These are phyloP conservation scores for Ganoderma lucidum DNA, from an alignment of 1,284 basidiomycete genomes.

Conservation along the genomic window DNA sequence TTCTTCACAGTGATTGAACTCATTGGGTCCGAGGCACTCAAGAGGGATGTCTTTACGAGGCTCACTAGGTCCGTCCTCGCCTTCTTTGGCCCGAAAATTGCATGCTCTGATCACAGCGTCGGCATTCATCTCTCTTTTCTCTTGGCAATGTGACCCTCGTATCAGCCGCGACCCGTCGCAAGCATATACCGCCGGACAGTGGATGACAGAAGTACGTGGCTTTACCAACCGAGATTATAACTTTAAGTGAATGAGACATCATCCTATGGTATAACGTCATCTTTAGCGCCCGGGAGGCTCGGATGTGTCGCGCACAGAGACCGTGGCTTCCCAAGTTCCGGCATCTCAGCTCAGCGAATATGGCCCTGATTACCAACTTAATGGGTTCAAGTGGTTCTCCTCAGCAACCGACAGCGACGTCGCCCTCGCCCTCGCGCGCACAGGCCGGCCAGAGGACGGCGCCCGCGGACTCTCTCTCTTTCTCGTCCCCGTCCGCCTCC, in stretches of 20 bases:
- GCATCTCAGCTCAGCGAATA: conserved; percentile 42
- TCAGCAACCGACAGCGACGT: conserved; percentile 82
- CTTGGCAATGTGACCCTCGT: not conserved
- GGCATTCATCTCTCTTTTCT: not conserved
- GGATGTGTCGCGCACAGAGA: conserved; percentile 82
- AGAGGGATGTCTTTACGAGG: conserved; percentile 60
- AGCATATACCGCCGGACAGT: conserved; percentile 82
- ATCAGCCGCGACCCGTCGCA: conserved; percentile 64
- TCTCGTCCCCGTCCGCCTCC: conserved; percentile 68
- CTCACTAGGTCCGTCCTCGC: conserved; percentile 58
- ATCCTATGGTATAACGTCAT: conserved; percentile 3
- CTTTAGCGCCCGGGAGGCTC: conserved; percentile 76
- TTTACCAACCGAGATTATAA: not conserved
- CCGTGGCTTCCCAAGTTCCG: conserved; percentile 55
- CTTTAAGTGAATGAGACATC: not conserved
- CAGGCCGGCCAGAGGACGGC: conserved; percentile 58
- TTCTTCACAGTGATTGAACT: conserved; percentile 72
- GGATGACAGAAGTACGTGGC: conserved; percentile 79
- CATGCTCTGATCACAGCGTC: conserved; percentile 1
- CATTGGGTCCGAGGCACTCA: conserved; percentile 66
- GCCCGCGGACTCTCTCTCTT: conserved; percentile 77
- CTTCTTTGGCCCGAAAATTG: not conserved
- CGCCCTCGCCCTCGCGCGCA: conserved; percentile 76
- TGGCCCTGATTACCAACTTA: conserved; percentile 62
- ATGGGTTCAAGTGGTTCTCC: conserved; percentile 88